A percentile compares a stretch with the other conserved stretches of the same genome.
phyloP scores from a whole-genome alignment of 352 stramenopile species.

The Globisporangium lucens region DNA sequence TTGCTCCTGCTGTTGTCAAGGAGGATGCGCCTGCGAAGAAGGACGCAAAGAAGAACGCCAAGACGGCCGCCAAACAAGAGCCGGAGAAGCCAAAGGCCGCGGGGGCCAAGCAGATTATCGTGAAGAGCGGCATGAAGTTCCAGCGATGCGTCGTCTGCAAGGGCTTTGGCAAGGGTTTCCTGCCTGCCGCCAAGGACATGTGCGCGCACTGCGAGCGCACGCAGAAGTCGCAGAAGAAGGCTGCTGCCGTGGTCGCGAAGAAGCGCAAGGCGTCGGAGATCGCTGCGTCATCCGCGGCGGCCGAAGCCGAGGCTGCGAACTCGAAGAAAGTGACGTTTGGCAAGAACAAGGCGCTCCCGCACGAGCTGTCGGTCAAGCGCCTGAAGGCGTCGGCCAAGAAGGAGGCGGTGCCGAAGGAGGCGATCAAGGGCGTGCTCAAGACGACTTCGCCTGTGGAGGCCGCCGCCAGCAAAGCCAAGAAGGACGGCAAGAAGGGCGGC shows the following conservation, averaged over 20 bases:
- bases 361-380: slow-evolving; percentile 81
- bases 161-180: slow-evolving; percentile 70
- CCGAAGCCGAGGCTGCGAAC: slow-evolving; percentile 27
- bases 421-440: slow-evolving; percentile 80
- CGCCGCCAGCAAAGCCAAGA: slow-evolving; percentile 35
- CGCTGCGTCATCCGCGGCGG: slow-evolving; percentile 27
- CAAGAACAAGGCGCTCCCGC: slow-evolving; percentile 77
- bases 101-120: slow-evolving; percentile 27
- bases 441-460: slow-evolving; percentile 18
- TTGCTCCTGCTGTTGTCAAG: neutral
- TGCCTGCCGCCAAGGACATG: slow-evolving; percentile 55
- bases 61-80: slow-evolving; percentile 17
- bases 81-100: slow-evolving; percentile 20
- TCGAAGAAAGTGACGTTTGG: slow-evolving; percentile 85
- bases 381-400: slow-evolving; percentile 76
- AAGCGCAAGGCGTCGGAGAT: slow-evolving; percentile 53
- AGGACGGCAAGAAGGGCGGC: slow-evolving; percentile 31
- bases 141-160: slow-evolving; percentile 63
- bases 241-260: slow-evolving; percentile 42
- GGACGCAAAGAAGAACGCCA: slow-evolving; percentile 20
- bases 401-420: slow-evolving; percentile 46
- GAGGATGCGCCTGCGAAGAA: slow-evolving; percentile 17
- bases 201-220: slow-evolving; percentile 76
- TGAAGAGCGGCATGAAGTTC: slow-evolving; percentile 73
- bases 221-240: slow-evolving; percentile 62